Base-by-base conservation (phyloP, 2,329 filamentous ascomycete genomes). In the Fusarium avenaceum region DNA sequence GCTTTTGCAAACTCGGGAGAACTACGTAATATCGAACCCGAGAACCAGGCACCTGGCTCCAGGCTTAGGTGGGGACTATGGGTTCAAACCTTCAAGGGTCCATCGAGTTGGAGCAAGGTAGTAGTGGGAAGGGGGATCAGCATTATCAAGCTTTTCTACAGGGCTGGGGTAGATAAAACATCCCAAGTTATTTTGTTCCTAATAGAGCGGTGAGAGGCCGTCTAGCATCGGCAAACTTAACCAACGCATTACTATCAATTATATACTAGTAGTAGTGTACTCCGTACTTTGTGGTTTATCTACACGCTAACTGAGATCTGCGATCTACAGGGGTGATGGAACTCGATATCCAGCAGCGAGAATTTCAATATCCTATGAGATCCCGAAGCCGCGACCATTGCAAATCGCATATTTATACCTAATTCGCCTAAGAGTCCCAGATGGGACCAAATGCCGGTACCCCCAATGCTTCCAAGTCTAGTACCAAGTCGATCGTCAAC, bases 401-500 rank as follows among this genome's bases (percentile, higher is more conserved):
- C 33, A 10, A 10, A 6, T 17, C 17, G n/a, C 17, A 8, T 38
- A 5, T 19, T n/a, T 38, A 38, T 17, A 38, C 9, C 17, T 10
- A n/a, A 10, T 38, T 7, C 7, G 17, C 9, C 28, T 56, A 69
- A 49, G 66, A 69, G 26, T 92, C 90, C 78, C 89, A 92, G 68
- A 93, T 90, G 3, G 90, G 88, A 3, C 90, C 90, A 78, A 86
- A 92, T 6, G 89, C 89, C 3, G 86, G 83, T 5, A 92, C 78
- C 0, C 89, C 88, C 58, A 87, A 81, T 48, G 80, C 81, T 78
- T 92, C 89, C 51, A 93, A 76, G 7, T 84, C 87, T 72, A 87
- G 88, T 0, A 92, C 89, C 4, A 92, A 81, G 77, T 85, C 85
- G 70, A 82, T 82, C 10, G 89, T 92, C 26, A 91, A 81, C 53